Percentiles rank a stretch among this genome's conserved stretches.
phyloP scores from a whole-genome alignment of 2,329 filamentous ascomycete genomes.

The Aspergillus glaucus region DNA sequence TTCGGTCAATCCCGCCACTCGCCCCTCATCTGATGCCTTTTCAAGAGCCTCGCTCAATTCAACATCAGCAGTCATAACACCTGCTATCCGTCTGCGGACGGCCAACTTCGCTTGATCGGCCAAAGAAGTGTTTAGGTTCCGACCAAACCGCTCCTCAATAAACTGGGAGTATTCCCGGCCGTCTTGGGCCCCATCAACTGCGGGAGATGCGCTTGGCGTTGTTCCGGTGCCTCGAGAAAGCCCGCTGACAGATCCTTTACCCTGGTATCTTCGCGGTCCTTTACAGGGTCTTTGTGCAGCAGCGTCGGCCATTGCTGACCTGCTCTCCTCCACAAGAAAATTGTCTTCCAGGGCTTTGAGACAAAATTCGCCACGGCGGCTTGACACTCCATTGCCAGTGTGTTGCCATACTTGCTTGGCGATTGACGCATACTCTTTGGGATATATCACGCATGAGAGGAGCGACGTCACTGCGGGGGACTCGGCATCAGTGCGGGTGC shows the following conservation, averaged over 20 bases:
- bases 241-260: conserved; percentile 49
- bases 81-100: conserved; percentile 80
- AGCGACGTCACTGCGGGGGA: conserved; percentile 51
- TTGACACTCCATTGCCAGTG: conserved; percentile 85
- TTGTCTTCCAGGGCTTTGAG: conserved; percentile 66
- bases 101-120: conserved; percentile 78
- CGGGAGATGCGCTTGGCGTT: conserved; percentile 30
- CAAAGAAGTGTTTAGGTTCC: conserved; percentile 76
- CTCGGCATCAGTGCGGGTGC: conserved; percentile 59
- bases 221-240: conserved; percentile 21
- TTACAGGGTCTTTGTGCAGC: conserved; percentile 45
- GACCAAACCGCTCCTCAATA: conserved; percentile 87
- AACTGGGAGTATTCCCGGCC: conserved; percentile 68
- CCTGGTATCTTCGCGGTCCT: conserved; percentile 76
- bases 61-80: conserved; percentile 67
- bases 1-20: conserved; percentile 59
- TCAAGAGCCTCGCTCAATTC: conserved; percentile 58
- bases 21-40: conserved; percentile 26
- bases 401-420: conserved; percentile 99
- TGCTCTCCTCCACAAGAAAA: conserved; percentile 50
- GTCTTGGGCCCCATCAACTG: conserved; percentile 27
- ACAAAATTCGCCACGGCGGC: conserved; percentile 85
- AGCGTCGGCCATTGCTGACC: conserved; percentile 17
- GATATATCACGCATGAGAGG: conserved; percentile 66
- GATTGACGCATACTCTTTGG: conserved; percentile 58